Percentiles rank a stretch among this genome's conserved stretches.
phyloP scores from a whole-genome alignment of 352 stramenopile genomes.

The Phytophthora rubi region DNA sequence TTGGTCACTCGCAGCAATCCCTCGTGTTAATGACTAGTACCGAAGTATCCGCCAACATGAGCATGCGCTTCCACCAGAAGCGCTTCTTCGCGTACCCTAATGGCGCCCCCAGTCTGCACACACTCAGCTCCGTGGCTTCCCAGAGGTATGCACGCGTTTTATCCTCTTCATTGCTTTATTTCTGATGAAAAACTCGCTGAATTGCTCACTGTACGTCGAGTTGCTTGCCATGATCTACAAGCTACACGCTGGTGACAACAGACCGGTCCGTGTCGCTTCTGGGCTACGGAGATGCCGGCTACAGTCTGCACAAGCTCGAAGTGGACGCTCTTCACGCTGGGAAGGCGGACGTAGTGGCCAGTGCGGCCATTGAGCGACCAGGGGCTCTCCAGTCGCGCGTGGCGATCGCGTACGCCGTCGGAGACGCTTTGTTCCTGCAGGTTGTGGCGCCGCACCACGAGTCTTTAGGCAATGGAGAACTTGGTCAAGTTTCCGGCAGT shows the following conservation, averaged over 20 bases:
- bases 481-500: slow-evolving; percentile 9
- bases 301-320: slow-evolving; percentile 46
- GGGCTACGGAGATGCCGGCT: slow-evolving; percentile 41
- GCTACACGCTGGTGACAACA: slow-evolving; percentile 72
- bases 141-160: slow-evolving; percentile 33
- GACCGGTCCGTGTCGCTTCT: slow-evolving; percentile 64
- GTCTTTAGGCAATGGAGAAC: slow-evolving; percentile 16
- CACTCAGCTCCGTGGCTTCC: slow-evolving; percentile 44
- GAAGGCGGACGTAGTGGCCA: slow-evolving; percentile 50
- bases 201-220: neutral
- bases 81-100: slow-evolving; percentile 72
- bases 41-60: slow-evolving; percentile 5
- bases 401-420: slow-evolving; percentile 58
- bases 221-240: slow-evolving; percentile 17
- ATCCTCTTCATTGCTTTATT: neutral
- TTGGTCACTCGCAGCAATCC: neutral
- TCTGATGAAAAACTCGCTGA: neutral
- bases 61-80: slow-evolving; percentile 55
- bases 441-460: slow-evolving; percentile 25
- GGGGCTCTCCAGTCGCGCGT: slow-evolving; percentile 33
- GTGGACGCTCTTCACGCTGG: slow-evolving; percentile 35
- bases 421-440: slow-evolving; percentile 43
- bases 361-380: slow-evolving; percentile 52
- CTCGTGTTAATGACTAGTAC: slow-evolving; percentile 18
- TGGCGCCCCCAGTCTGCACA: slow-evolving; percentile 64